Base-by-base conservation (phyloP, 768 basidiomycete species). In the Gautieria morchelliformis region DNA sequence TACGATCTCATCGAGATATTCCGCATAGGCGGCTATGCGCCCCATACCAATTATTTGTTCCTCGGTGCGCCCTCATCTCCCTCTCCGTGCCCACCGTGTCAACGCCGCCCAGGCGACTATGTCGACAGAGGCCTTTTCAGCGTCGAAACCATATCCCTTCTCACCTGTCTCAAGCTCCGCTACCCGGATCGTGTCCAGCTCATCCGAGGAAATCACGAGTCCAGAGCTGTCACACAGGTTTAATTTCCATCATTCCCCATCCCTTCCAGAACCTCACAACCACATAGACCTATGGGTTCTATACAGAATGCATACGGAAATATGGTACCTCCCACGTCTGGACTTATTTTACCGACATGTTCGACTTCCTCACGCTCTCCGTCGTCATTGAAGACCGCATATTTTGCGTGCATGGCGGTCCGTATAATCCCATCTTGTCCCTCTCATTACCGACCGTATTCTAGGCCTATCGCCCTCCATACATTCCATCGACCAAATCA, bases 341-440 rank as follows among this genome's bases (percentile, higher is more conserved):
- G 96, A 93, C 92, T 27, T 97, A 98, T 71, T 98, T 99, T 67
- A 99, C 96, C 59, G 96, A 99, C 73, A 96, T 99, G 95, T 99
- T 99, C 71, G 96, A 99, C 75, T 99, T 93, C 75, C 73, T 99
- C 63, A 98, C 96, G 11, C 76, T 99, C 57, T 93, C 91, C 35
- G 94, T 95, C 57, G 96, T 99, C 60, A 97, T 99, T 64, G 96
- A 99, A 73, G 93, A 99, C 75, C 86, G 85, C 66, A 97, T 99
- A 78, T 97, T 99, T 70, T 99, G 96, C 65, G 95, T 99, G 10
- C 96, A 99, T 64, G 96, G 96, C 64, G 95, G 95, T 92, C 63
- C 56, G 77, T 70, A 47, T 11, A 14, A 12, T 42, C 52, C 57
- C 53, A 40, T 35, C 27, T 24, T 15, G 46, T 27, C 50, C 52